Conservation (phyloP, 164 flowering plant species). For the Cinnamomum chago region DNA sequence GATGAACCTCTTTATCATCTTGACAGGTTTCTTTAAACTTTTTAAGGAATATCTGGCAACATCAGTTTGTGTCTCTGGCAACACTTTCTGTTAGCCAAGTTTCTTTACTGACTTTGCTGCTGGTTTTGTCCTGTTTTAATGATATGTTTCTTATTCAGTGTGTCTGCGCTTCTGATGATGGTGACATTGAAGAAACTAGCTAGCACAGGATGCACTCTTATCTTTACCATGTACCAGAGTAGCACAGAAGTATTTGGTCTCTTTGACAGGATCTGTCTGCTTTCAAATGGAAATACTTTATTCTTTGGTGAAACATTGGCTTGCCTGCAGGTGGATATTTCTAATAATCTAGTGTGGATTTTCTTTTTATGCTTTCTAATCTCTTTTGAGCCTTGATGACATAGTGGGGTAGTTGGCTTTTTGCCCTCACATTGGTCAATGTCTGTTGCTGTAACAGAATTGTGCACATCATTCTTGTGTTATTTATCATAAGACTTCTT, state of each 20-base stretch:
- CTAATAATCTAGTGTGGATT: not conserved
- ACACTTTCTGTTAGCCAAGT: not conserved
- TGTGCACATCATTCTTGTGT: too few relatives aligned
- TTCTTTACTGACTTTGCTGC: not conserved
- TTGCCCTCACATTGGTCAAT: not conserved
- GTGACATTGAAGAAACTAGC: slow-evolving; percentile 98
- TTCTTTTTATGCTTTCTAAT: not conserved
- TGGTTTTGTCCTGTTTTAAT: slow-evolving; percentile 2
- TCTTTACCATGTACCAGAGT: slow-evolving; percentile 92
- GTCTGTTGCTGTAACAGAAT: not conserved
- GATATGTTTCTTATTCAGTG: slow-evolving; percentile 38
- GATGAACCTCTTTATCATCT: slow-evolving; percentile 99
- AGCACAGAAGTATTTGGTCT: slow-evolving; percentile 99
- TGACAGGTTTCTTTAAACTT: slow-evolving; percentile 60
- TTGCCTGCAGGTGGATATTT: slow-evolving; percentile 77
- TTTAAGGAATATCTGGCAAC: not conserved
- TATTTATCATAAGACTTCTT: too few relatives aligned
- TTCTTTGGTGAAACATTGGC: slow-evolving; percentile 98
- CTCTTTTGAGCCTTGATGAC: not conserved
- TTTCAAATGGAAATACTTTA: slow-evolving; percentile 95
- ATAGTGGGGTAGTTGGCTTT: not conserved
- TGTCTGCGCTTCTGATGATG: slow-evolving; percentile 98
- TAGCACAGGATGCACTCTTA: slow-evolving; percentile 86
- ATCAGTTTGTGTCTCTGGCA: not conserved
- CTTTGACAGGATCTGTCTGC: slow-evolving; percentile 93